Base-by-base conservation (phyloP, 2,329 filamentous ascomycete species). In the Xylariaceae sp. region DNA sequence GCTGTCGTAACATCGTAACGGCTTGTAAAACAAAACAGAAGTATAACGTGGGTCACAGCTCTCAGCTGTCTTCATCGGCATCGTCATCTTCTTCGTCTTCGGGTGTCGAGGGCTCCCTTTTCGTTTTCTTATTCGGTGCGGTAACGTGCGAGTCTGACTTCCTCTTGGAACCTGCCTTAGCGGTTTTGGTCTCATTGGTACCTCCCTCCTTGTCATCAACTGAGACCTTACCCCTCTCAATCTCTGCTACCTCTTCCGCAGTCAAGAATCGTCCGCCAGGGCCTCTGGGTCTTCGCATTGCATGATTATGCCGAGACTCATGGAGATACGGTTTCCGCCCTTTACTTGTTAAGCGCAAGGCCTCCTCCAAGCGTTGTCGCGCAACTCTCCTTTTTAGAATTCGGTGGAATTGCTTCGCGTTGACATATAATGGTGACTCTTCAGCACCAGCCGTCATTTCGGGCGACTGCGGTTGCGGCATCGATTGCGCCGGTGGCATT, bases 331-430 rank as follows among this genome's bases (percentile, higher is more conserved):
- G 95, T 76, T 97, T 98, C 37, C 95, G 87, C 21, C 93, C 93
- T 76, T 99, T 99, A 9, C 89, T 96, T 0, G 95, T 98, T 55
- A 98, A 78, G 42, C 95, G 86, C 43, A 99, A 77, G 52, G 93
- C 90, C 73, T 99, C 95, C 73, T 99, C 95, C 16, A 99, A 81
- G 72, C 91, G 91, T 74, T 98, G 95, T 32, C 95, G 85, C 6
- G 95, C 95, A 61, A 98, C 91, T 56, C 95, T 86, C 55, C 95
- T 85, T 80, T 99, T 98, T 52, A 99, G 77, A 47, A 99, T 99
- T 21, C 95, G 89, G 72, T 99, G 95, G 66, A 99, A 99, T 70
- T 99, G 95, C 74, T 99, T 99, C 4, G 95, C 95, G 68, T 99
- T 99, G 69, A 99, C 95, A 67, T 99, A 99, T 1, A 99, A 79